Evolutionary conservation across 2,329 filamentous ascomycete species (phyloP).

Genomic region (Tolypocladium tundrense): DNA sequence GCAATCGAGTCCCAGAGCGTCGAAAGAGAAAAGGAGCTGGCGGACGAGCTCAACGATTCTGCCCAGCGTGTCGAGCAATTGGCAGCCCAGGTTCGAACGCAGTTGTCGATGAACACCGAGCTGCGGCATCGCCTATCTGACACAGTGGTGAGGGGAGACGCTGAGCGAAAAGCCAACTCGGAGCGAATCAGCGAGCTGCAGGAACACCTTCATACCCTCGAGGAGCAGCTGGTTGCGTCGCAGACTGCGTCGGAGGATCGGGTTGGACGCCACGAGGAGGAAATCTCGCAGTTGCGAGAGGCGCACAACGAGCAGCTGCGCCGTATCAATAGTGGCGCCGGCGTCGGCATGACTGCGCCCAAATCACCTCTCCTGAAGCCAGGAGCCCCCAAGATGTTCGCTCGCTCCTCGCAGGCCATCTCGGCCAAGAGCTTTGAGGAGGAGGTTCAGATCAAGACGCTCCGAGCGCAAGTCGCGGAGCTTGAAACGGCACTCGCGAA

Average conservation of each 20-base stretch:
- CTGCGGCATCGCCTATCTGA: constrained; percentile 68
- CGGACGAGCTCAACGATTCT: constrained; percentile 61
- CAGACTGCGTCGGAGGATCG: constrained; percentile 82
- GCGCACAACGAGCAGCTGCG: constrained; percentile 67
- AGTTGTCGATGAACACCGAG: constrained; percentile 66
- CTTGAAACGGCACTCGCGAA: constrained; percentile 61
- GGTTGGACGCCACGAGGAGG: constrained; percentile 75
- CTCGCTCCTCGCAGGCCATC: constrained; percentile 31
- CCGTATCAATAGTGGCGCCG: constrained; percentile 49
- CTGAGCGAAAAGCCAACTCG: constrained; percentile 70
- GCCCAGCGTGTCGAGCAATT: constrained; percentile 72
- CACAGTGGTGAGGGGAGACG: constrained; percentile 74
- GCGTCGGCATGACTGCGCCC: constrained; percentile 18
- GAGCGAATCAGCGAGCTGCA: constrained; percentile 78
- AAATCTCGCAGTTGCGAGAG: constrained; percentile 65
- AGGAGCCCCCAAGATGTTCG: constrained; percentile 21
- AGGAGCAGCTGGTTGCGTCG: constrained; percentile 73
- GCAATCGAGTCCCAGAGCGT: constrained; percentile 45
- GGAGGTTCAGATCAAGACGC: constrained; percentile 60
- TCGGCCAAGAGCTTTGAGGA: constrained; percentile 60
- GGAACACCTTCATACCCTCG: constrained; percentile 65
- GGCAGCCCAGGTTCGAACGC: constrained; percentile 66
- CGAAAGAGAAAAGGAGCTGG: constrained; percentile 52
- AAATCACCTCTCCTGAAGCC: constrained; percentile 26
- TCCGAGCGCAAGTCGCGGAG: constrained; percentile 72